A percentile compares a stretch with the other conserved stretches of the same genome.
phyloP scores from a whole-genome alignment of 106 monocot species.

The Phalaenopsis equestris region DNA sequence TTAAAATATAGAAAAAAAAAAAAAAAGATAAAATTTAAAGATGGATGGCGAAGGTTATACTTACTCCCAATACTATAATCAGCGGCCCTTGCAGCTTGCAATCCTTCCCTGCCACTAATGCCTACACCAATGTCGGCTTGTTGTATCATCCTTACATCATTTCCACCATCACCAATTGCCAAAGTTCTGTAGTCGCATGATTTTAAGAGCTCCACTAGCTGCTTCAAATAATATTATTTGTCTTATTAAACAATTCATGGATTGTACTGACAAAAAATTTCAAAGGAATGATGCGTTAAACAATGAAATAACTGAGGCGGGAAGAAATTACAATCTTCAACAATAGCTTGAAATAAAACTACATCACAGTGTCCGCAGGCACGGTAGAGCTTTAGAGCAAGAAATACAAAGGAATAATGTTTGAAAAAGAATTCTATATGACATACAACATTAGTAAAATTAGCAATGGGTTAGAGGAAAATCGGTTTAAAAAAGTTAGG shows the following conservation, averaged over 20 bases:
- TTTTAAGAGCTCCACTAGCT: constrained; percentile 91
- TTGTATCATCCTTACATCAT: constrained; percentile 99
- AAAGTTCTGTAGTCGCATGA: constrained; percentile 78
- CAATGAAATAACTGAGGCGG: neutral
- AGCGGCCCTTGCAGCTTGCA: constrained; percentile 98
- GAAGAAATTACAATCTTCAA: neutral
- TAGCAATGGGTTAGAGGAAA: too few species aligned
- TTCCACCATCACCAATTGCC: constrained; percentile 98
- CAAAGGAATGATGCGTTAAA: neutral
- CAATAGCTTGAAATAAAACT: neutral
- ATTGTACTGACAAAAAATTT: neutral
- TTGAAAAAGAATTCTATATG: neutral
- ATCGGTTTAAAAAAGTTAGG: too few species aligned
- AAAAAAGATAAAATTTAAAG: neutral
- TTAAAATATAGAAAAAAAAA: too few species aligned
- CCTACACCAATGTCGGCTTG: constrained; percentile 95
- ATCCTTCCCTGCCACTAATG: constrained; percentile 94
- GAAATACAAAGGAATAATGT: neutral
- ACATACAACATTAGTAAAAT: too few species aligned
- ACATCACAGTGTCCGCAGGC: neutral
- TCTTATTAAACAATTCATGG: neutral
- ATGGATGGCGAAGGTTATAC: constrained; percentile 7
- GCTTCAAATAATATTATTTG: constrained; percentile 12
- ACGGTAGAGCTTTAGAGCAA: neutral
- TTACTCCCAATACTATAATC: constrained; percentile 98